Percentiles rank a stretch among this genome's conserved stretches.
Conservation (phyloP, 2,329 filamentous ascomycete genomes). For the Cryphonectria naterciae region DNA sequence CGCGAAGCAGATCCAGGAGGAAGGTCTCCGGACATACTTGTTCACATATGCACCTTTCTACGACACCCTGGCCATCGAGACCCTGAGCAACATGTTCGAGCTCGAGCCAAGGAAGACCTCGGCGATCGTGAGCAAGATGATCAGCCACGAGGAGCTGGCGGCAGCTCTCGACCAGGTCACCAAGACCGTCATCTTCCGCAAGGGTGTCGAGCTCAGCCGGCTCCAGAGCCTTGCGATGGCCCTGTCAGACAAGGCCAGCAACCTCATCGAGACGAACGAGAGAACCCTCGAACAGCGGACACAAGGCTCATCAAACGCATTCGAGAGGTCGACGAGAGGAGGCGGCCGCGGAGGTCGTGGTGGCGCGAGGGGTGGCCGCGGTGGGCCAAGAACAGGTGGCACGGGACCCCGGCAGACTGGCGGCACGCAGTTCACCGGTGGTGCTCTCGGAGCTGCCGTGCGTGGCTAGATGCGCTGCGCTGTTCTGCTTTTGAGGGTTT, state of each 20-base stretch:
- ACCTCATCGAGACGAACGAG: constrained; percentile 96
- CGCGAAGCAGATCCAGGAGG: constrained; percentile 96
- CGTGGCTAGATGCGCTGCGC: constrained; percentile 51
- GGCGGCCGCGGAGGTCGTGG: constrained; percentile 73
- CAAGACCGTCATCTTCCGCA: constrained; percentile 96
- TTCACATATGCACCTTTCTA: constrained; percentile 99
- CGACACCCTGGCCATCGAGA: constrained; percentile 87
- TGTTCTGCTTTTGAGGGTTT: constrained; percentile 17
- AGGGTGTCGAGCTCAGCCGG: constrained; percentile 96
- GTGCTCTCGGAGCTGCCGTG: constrained; percentile 73
- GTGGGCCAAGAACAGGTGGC: constrained; percentile 62
- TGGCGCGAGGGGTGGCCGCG: constrained; percentile 59
- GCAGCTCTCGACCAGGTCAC: constrained; percentile 98
- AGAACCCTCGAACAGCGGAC: constrained; percentile 96
- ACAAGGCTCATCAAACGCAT: constrained; percentile 92
- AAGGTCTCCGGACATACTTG: constrained; percentile 95
- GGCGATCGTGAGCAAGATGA: constrained; percentile 99
- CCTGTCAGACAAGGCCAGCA: constrained; percentile 92
- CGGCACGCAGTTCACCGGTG: constrained; percentile 80
- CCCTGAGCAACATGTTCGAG: constrained; percentile 93
- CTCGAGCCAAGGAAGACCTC: constrained; percentile 86
- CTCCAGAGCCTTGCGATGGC: constrained; percentile 94
- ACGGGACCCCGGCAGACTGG: constrained; percentile 68
- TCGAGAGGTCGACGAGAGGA: constrained; percentile 68
- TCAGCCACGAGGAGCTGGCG: constrained; percentile 96